These are phyloP conservation scores for Yamadazyma paraphyllophila DNA, from an alignment of 805 yeast species.

Conservation along the genomic window DNA sequence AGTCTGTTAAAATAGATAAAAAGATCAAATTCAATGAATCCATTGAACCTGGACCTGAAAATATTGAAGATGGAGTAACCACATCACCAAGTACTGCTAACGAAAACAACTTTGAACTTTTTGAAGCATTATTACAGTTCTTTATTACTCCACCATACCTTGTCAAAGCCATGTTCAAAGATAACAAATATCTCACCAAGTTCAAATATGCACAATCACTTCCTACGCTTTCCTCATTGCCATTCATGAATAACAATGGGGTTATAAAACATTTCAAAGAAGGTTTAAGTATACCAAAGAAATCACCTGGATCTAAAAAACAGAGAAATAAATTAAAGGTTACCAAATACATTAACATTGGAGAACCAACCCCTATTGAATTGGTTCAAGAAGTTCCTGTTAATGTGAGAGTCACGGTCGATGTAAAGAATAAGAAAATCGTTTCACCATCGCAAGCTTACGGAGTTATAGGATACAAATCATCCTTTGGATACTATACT, in stretches of 20 bases:
- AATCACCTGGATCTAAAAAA: slow-evolving; percentile 36
- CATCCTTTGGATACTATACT: slow-evolving; percentile 72
- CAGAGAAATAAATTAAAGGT: slow-evolving; percentile 48
- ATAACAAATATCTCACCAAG: slow-evolving; percentile 27
- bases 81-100: slow-evolving; percentile 6
- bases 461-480: slow-evolving; percentile 56
- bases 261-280: slow-evolving; percentile 48
- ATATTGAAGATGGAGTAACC: slow-evolving; percentile 10
- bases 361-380: slow-evolving; percentile 57
- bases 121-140: slow-evolving; percentile 72
- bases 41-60: slow-evolving; percentile 6
- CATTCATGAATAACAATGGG: slow-evolving; percentile 59
- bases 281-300: slow-evolving; percentile 55
- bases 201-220: slow-evolving; percentile 64
- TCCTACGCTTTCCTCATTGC: slow-evolving; percentile 71
- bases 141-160: slow-evolving; percentile 85
- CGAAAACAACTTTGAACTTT: slow-evolving; percentile 42
- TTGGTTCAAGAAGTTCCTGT: slow-evolving; percentile 66
- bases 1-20: slow-evolving; percentile 22
- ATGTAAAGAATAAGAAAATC: slow-evolving; percentile 55
- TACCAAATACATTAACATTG: slow-evolving; percentile 78
- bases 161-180: slow-evolving; percentile 57
- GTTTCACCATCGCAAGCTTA: slow-evolving; percentile 75
- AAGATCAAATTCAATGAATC: slow-evolving; percentile 30
- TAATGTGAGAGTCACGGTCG: slow-evolving; percentile 79